Evolutionary conservation across 2,329 filamentous ascomycete genomes (phyloP).

Genomic region (Westerdykella sp.): DNA sequence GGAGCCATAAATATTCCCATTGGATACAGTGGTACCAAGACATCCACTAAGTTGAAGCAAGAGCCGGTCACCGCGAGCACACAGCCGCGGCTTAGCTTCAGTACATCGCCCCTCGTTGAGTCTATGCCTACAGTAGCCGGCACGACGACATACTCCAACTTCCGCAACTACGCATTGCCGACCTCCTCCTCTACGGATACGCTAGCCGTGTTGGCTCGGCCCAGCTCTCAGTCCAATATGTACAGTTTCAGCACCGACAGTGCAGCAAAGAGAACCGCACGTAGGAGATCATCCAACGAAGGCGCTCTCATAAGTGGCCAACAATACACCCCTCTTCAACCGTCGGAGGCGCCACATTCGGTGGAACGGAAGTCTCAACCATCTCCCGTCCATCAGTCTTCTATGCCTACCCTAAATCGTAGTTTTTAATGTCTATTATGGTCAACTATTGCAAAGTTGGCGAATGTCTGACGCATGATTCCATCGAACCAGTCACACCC

Average conservation of each 20-base stretch:
- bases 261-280: constrained; percentile 15
- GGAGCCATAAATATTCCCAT: not conserved
- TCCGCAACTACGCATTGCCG: constrained; percentile 16
- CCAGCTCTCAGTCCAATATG: constrained; percentile 29
- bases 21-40: no score
- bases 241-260: constrained; percentile 38
- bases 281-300: constrained; percentile 21
- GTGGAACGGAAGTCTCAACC: constrained; percentile 1
- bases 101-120: constrained; percentile 18
- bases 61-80: not conserved
- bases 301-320: constrained; percentile 38
- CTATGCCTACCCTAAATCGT: constrained; percentile 13
- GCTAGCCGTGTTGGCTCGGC: constrained; percentile 18
- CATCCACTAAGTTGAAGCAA: no score
- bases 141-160: constrained; percentile 20
- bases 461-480: no score
- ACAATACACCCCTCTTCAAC: constrained; percentile 32
- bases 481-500: no score
- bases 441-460: no score
- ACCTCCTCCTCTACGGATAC: constrained; percentile 13
- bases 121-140: constrained; percentile 14
- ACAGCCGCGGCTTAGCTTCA: constrained; percentile 19
- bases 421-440: constrained; percentile 6
- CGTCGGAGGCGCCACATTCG: constrained; percentile 9
- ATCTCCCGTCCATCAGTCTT: constrained; percentile 8